Evolutionary conservation across 2,329 filamentous ascomycete genomes (phyloP).

Genomic region (Microdochium nivale): DNA sequence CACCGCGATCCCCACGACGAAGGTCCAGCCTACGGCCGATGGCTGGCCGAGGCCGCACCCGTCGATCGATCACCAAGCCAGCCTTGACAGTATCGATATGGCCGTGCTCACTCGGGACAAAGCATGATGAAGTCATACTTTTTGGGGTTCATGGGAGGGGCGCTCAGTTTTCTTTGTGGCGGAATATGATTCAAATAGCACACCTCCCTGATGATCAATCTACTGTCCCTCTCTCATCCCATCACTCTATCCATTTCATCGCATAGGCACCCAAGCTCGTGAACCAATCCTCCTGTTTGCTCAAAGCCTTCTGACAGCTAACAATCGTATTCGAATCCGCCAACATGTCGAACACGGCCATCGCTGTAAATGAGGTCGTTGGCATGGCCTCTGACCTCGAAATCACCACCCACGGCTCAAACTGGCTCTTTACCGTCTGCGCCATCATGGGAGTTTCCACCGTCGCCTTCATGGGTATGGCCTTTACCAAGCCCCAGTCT

Average conservation of each 20-base stretch:
- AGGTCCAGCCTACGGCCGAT: too few species aligned
- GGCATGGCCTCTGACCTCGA: conserved; percentile 44
- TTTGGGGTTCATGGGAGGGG: not conserved
- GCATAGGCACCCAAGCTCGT: too few species aligned
- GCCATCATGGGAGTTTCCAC: conserved; percentile 49
- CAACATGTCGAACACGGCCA: conserved; percentile 29
- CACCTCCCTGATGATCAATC: too few species aligned
- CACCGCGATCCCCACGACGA: too few species aligned
- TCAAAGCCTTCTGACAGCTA: not conserved
- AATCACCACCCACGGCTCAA: conserved; percentile 50
- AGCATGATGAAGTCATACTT: not conserved
- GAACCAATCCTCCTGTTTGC: not conserved
- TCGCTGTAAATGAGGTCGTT: conserved; percentile 33
- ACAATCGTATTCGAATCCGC: not conserved
- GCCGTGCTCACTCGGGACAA: not conserved
- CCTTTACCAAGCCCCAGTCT: conserved; percentile 41
- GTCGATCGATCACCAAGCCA: not conserved
- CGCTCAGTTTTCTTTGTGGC: too few species aligned
- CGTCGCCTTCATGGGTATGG: conserved; percentile 41
- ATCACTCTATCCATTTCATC: too few species aligned
- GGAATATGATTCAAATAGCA: too few species aligned
- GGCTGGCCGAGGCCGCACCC: not conserved
- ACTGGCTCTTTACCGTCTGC: conserved; percentile 55
- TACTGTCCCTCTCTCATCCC: too few species aligned
- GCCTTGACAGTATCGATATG: not conserved